Evolutionary conservation across 345 rosid species (phyloP), one percentile per base, ranked within the genome.

Genomic region (Syzygium oleosum): DNA sequence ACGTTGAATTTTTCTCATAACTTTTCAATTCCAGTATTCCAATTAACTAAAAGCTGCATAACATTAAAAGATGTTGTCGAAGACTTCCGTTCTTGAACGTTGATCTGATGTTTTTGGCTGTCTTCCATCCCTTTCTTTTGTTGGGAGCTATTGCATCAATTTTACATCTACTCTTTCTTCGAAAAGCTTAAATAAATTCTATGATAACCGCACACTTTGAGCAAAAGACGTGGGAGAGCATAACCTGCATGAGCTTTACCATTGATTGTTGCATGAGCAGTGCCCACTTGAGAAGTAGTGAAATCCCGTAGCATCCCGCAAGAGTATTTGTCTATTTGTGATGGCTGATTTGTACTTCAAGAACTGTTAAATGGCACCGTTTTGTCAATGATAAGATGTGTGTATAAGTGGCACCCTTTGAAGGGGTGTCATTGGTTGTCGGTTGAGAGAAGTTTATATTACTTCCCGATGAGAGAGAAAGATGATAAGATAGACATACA

Each of bases 261-360:
- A 91, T 25, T 89, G 90, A 92, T 95, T 94, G 51, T 89, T 95
- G 93, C 99, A 96, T 9, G 94, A 95, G 89, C 99, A 97, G 53
- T 88, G 90, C 38, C 99, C 99, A 88, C 92, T 90, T 12, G 92
- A 90, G 88, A 97, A 94, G 77, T 87, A 88, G 91, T 97, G 99
- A 92, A 95, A 95, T 38, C 99, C 99, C 1, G 98, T 95, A 43
- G 96, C 51, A 89, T 97, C 99, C 91, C 99, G 92, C 19, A 95
- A 25, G 77, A 93, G 22, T 16, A 97, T 93, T 88, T 95, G 94
- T 90, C 96, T 95, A 52, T 90, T 89, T 5, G 96, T 91, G 87
- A 96, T 91, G 31, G 87, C 51, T 0, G 98, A 94, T 16, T 93
- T 93, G 52, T 88, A 87, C 86, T 94, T 95, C 85, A 95, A 88